Conservation (phyloP, 2,329 filamentous ascomycete genomes). For the Fusarium pilosicola region DNA sequence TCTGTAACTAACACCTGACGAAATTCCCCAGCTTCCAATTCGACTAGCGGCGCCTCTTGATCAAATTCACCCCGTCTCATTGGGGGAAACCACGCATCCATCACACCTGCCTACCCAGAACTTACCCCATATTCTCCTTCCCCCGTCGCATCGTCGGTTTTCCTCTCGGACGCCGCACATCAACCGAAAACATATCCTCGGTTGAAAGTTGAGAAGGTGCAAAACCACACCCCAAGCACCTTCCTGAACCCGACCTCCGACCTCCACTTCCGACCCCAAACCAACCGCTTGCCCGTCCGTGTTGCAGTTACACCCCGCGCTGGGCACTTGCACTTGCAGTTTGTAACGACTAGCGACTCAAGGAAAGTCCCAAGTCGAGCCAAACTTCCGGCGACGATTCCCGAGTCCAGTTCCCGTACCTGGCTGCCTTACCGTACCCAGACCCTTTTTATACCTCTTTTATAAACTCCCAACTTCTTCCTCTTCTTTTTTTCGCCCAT, state of each 20-base stretch:
- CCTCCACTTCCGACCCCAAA: slow-evolving; percentile 30
- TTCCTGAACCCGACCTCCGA: slow-evolving; percentile 22
- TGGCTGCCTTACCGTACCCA: slow-evolving; percentile 8
- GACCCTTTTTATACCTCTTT: slow-evolving; percentile 39
- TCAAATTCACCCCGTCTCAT: slow-evolving; percentile 44
- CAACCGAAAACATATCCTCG: slow-evolving; percentile 43
- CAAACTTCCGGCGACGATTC: slow-evolving; percentile 38
- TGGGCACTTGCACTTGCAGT: slow-evolving; percentile 26
- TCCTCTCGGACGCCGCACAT: slow-evolving; percentile 42
- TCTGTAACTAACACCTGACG: slow-evolving; percentile 24
- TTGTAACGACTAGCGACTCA: background rate
- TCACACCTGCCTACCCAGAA: background rate
- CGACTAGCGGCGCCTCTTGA: slow-evolving; percentile 39
- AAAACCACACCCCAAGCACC: slow-evolving; percentile 24
- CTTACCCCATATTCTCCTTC: slow-evolving; percentile 34
- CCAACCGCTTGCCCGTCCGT: slow-evolving; percentile 24
- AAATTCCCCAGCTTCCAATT: slow-evolving; percentile 38
- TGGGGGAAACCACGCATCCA: slow-evolving; percentile 33
- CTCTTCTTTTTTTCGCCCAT: slow-evolving; percentile 39
- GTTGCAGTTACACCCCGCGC: slow-evolving; percentile 17
- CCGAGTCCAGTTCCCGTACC: slow-evolving; percentile 35
- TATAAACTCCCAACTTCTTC: slow-evolving; percentile 39
- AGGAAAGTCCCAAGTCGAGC: slow-evolving; percentile 9
- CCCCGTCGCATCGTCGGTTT: slow-evolving; percentile 41
- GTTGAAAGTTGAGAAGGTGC: slow-evolving; percentile 22